Evolutionary conservation across 164 flowering plant species (phyloP), one percentile per base, ranked within the genome.

Genomic region (Piper longum): DNA sequence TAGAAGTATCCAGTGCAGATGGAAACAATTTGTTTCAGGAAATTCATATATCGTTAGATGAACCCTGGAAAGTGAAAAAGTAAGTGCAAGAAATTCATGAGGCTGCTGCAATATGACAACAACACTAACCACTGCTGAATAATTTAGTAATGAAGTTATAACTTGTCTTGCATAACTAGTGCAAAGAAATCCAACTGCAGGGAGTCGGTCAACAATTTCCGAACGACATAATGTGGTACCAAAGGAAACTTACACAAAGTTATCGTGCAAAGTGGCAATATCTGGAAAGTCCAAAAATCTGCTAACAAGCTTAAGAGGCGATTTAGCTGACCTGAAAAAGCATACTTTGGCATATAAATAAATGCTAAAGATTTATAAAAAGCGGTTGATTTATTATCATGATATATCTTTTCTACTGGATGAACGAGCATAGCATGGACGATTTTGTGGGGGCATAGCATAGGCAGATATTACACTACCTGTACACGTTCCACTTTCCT

Each of bases 401-500:
- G 17, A 36, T 18, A 36, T 9, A 9, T 48, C 52, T 2, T 48
- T 5, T 8, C 11, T 26, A 52, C 7, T 19, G 57, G 16, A 48
- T 18, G 45, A 41, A 17, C 13, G 17, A 48, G 14, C 41, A 62
- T 43, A 44, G 9, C 0, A 12, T 7, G 40, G 17, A 58, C 5
- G 41, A 45, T 43, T 5, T 55, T 57, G 55, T 43, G 26, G 5
- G 36, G 11, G 13, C 36, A 19, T 7, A 18, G 26, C 57, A 61
- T 40, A 9, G 11, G 7, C 55, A 66, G 2, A 41, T 6, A 11
- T 57, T 8, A 57, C 26, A 62, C 43, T 59, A 89, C 98, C 96
- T 84, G 80, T 88, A 87, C 26, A 93, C 98, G 74, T 93, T 88
- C 98, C 98, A 93, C 71, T 88, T 88, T 66, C 97, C 97, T 26